Base-by-base conservation (phyloP, 2,329 filamentous ascomycete species). In the Byssochlamys sp. region DNA sequence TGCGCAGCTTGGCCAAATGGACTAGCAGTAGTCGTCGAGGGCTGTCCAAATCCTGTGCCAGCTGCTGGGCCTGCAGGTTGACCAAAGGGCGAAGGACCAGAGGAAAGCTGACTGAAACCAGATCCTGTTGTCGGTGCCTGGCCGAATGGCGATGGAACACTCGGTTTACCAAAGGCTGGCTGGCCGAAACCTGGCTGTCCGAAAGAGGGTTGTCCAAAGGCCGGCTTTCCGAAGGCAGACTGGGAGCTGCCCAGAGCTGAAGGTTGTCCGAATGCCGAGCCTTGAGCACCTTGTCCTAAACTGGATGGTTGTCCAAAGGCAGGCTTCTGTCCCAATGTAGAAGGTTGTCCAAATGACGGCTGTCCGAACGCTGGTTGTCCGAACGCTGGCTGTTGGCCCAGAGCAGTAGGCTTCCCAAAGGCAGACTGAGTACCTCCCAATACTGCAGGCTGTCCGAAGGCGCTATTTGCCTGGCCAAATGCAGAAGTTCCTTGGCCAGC, bases 161-260 rank as follows among this genome's bases (percentile, higher is more conserved):
- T 59, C 53, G 50, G 53, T 57, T 56, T 51, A 7, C 49, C 49
- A 55, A 50, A 52, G 57, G 57, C 49, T 27, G 31, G 56, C 29
- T 56, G 54, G 28, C n/a, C 57, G 54, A 52, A 59, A 61, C 29
- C 29, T 54, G 29, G 12, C 31, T 49, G 52, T 4, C 25, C 57
- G 28, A 24, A 58, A 57, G 60, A 57, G 19, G 63, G 60, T 51
- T 65, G 64, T 11, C 66, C 70, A 58, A 75, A 75, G n/a, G 65
- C 61, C 35, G 73, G 70, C 33, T 74, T 69, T 35, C 73, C 74
- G 56, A 78, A 73, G 24, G 65, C 63, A 11, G 65, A 61, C 2
- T 45, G 39, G 7, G 39, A 45, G 7, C 59, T 57, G 57, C 64
- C 66, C 14, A 63, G 59, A 3, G 62, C 56, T 27, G 66, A 59